Conservation (phyloP, 1,284 basidiomycete genomes). For the Abortiporus biennis region DNA sequence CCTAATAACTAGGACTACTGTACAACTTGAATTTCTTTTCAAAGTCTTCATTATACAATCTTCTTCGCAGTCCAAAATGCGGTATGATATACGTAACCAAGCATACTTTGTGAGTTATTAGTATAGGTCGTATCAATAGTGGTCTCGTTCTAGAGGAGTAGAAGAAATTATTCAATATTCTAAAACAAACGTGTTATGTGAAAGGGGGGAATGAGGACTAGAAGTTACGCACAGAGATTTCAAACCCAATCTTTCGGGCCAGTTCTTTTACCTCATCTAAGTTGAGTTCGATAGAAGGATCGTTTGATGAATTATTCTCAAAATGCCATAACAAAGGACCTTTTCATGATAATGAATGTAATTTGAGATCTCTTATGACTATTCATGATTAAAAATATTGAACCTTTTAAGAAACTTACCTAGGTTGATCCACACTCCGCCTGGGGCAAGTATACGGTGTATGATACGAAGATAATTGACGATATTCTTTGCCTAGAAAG, state of each 20-base stretch:
- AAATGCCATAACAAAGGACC: conserved; percentile 96
- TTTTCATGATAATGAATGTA: conserved; percentile 19
- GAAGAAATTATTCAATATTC: conserved; percentile 3
- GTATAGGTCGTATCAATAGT: conserved; percentile 86
- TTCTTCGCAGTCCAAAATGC: conserved; percentile 86
- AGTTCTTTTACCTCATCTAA: conserved; percentile 84
- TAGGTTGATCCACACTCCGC: conserved; percentile 90
- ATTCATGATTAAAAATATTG: not conserved
- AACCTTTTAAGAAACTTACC: conserved; percentile 25
- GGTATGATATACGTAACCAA: conserved; percentile 84
- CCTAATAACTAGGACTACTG: too few relatives aligned
- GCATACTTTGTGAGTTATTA: conserved; percentile 76
- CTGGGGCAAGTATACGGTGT: conserved; percentile 71
- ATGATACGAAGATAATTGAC: conserved; percentile 87
- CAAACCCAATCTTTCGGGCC: conserved; percentile 76
- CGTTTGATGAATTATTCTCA: conserved; percentile 79
- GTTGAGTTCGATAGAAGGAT: conserved; percentile 84
- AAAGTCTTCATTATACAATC: conserved; percentile 18
- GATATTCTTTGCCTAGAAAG: conserved; percentile 79
- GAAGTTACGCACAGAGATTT: conserved; percentile 35
- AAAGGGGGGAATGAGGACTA: too few relatives aligned
- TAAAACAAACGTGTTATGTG: not conserved
- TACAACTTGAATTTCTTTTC: too few relatives aligned
- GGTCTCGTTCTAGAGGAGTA: conserved; percentile 63
- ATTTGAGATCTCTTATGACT: not conserved